These are phyloP conservation scores for Blumeriella jaapii DNA, from an alignment of 2,329 filamentous ascomycete species.

Conservation along the genomic window DNA sequence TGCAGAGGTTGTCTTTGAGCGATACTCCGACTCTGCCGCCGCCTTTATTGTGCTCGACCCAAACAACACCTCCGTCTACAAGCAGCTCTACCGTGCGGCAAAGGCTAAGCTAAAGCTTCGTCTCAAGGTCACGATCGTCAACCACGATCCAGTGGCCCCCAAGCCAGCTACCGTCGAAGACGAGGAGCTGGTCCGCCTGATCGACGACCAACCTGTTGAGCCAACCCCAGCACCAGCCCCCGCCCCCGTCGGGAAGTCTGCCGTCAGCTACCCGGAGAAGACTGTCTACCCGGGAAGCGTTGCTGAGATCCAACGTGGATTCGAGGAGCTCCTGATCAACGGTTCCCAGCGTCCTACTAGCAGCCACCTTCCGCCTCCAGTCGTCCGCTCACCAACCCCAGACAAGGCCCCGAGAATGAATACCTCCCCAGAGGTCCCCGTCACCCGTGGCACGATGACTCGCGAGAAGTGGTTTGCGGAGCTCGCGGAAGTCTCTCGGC, in stretches of 20 bases:
- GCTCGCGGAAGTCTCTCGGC: slow-evolving; percentile 18
- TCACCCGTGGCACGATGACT: slow-evolving; percentile 21
- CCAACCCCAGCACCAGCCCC: slow-evolving; percentile 3
- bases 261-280: slow-evolving; percentile 10
- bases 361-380: not conserved
- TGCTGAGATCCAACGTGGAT: slow-evolving; percentile 21
- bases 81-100: slow-evolving; percentile 90
- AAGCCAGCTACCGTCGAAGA: slow-evolving; percentile 39
- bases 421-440: slow-evolving; percentile 17
- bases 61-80: slow-evolving; percentile 74
- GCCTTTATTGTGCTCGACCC: slow-evolving; percentile 71
- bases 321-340: slow-evolving; percentile 19
- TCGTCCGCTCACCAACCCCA: too few species aligned
- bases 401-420: slow-evolving; percentile 12
- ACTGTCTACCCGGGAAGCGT: slow-evolving; percentile 14
- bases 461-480: slow-evolving; percentile 28
- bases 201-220: slow-evolving; percentile 6
- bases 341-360: slow-evolving; percentile 1
- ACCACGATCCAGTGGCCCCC: slow-evolving; percentile 25
- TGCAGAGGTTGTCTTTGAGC: slow-evolving; percentile 63
- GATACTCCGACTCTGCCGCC: slow-evolving; percentile 86
- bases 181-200: slow-evolving; percentile 26
- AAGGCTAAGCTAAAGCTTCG: slow-evolving; percentile 98
- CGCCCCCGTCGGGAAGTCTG: slow-evolving; percentile 3
- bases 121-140: slow-evolving; percentile 53